Evolutionary conservation across 2,329 filamentous ascomycete species (phyloP).

Genomic region (Apiospora hydei): DNA sequence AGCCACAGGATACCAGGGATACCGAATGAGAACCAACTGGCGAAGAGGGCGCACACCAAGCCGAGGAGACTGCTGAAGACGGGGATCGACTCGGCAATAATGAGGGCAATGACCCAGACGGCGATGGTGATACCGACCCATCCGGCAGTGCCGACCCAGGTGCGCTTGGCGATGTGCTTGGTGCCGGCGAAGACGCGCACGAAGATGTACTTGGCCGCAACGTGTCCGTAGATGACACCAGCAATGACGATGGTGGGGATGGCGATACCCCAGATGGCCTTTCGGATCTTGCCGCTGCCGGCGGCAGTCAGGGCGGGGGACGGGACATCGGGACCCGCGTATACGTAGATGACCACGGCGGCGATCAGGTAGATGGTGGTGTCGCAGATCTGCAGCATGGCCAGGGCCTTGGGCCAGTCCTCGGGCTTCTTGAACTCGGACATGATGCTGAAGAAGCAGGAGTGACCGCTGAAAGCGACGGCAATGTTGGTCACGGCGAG

Average conservation of each 20-base stretch:
- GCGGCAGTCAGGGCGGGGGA: slow-evolving; percentile 73
- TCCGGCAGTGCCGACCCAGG: slow-evolving; percentile 56
- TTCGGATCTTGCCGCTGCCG: slow-evolving; percentile 57
- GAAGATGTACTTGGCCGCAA: slow-evolving; percentile 72
- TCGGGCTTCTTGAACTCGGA: slow-evolving; percentile 67
- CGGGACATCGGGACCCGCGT: slow-evolving; percentile 65
- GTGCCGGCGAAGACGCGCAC: slow-evolving; percentile 67
- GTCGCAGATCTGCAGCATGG: slow-evolving; percentile 61
- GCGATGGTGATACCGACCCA: slow-evolving; percentile 65
- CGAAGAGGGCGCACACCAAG: slow-evolving; percentile 68
- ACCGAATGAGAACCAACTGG: slow-evolving; percentile 70
- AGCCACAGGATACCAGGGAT: slow-evolving; percentile 57
- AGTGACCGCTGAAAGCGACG: slow-evolving; percentile 70
- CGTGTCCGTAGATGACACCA: slow-evolving; percentile 73
- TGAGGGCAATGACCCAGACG: slow-evolving; percentile 68
- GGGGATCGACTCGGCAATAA: slow-evolving; percentile 74
- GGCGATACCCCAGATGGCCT: slow-evolving; percentile 73
- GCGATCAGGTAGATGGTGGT: slow-evolving; percentile 69
- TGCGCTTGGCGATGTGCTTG: slow-evolving; percentile 60
- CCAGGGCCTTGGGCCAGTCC: slow-evolving; percentile 62
- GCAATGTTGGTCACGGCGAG: slow-evolving; percentile 69
- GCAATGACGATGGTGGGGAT: slow-evolving; percentile 75
- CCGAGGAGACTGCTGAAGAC: slow-evolving; percentile 72
- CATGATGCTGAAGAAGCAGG: slow-evolving; percentile 74
- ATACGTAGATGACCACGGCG: slow-evolving; percentile 73